Base-by-base conservation (phyloP, 768 basidiomycete genomes). In the Rhodotorula sphaerocarpa region DNA sequence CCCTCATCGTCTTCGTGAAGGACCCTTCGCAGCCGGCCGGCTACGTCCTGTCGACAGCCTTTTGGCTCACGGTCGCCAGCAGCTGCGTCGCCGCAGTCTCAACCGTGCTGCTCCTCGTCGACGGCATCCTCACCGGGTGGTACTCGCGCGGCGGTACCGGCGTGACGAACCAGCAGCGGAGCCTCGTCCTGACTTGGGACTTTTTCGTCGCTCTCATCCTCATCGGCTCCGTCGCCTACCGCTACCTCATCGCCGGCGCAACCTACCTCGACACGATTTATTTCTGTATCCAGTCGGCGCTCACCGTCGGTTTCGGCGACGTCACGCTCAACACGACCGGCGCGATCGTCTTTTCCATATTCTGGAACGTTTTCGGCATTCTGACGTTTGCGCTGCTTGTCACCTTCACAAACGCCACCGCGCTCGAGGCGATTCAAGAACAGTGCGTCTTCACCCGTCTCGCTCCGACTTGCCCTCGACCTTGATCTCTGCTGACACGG, bases 271-370 rank as follows among this genome's bases (percentile, higher is more conserved):
- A 62, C 48, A 15, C 54, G 2, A 41, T 62, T 7, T 62, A 66
- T 52, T 61, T 66, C 34, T 23, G 25, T 27, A 39, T 66, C n/a
- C 65, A 66, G 36, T 28, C n/a, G 15, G 3, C 57, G 20, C 33
- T 66, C 30, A 66, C 65, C 9, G 48, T 55, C 4, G 65, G 65
- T 0, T 66, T 61, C 36, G 65, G 65, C 30, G 65, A 66, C 42
- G 27, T 58, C 33, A n/a, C 34, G 0, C 59, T 52, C 1, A 15
- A 18, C 1, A 44, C 65, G 20, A 46, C 34, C 11, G 55, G 44
- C 16, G 31, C 51, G 0, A 46, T 36, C 2, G 30, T 54, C 15
- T 42, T 61, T 28, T 47, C 48, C 11, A 16, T 66, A 51, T 11
- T 55, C 31, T 58, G 30, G 55, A 54, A 54, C 46, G 34, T 53